Evolutionary conservation across 176 grass and related monocot species (phyloP), one percentile per base, ranked within the genome.

Genomic region (Pontederia paniculata): DNA sequence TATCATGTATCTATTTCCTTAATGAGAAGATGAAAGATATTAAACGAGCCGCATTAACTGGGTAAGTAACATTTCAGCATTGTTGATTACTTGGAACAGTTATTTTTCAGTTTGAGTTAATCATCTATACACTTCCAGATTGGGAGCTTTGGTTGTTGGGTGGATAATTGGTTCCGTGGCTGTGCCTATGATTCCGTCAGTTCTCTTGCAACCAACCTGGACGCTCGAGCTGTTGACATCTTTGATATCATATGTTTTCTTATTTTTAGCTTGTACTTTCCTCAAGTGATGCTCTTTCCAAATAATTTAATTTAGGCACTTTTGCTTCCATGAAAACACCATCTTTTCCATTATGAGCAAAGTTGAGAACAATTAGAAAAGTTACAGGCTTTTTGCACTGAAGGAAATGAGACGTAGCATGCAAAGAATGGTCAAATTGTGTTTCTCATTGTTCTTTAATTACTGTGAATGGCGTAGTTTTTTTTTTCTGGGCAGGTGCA

Each of bases 11-110:
- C 70, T 91, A 87, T 69, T 91, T 98, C 69, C 87, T 98, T 70
- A 91, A 98, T 20, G 93, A 91, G 14, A 98, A 98, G 79, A 98
- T 91, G 93, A 98, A 98, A 73, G 81, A 82, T 28, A 72, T 80
- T 50, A 51, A 73, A 42, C 84, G 93, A 68, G 93, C 93, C 6
- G 91, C 76, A 6, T 52, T 58, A 9, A 98, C 83, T 46, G 93
- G 93, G 93, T 98, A 44, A 91, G 41, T 28, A 10, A 44, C 23
- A 41, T 23, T 12, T 15, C 17, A 60, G 31, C n/a, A 1, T 31
- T 65, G 5, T 73, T 45, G 21, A 19, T 42, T 54, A 25, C 12
- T 28, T 44, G 50, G 12, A 58, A 21, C 21, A 69, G 10, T 23
- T 19, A 73, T 17, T 66, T 63, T 16, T 52, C 4, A n/a, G 21